These are phyloP conservation scores for Monosporozyma unispora DNA, from an alignment of 805 yeast species.

Conservation along the genomic window DNA sequence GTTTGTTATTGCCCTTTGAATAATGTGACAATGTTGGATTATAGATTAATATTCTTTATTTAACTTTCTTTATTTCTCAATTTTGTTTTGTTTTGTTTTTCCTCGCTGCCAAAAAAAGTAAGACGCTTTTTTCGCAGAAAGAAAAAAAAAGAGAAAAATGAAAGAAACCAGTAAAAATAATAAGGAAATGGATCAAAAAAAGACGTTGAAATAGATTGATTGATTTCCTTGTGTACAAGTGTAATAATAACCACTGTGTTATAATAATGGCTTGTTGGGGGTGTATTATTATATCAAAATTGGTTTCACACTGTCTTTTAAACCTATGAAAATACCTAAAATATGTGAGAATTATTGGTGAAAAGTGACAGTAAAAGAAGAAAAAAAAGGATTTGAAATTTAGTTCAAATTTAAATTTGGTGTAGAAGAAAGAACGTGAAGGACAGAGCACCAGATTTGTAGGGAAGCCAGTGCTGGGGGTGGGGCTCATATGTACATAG, in stretches of 20 bases:
- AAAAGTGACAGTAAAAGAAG: neutral
- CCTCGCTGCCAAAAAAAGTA: neutral
- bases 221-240: too few species aligned
- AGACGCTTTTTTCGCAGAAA: neutral
- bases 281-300: too few species aligned
- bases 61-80: neutral
- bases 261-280: too few species aligned
- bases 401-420: neutral
- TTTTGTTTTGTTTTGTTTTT: neutral
- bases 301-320: neutral
- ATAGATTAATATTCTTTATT: neutral
- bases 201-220: neutral
- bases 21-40: neutral
- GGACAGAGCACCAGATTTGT: neutral
- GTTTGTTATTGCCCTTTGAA: neutral
- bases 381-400: neutral
- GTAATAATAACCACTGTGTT: too few species aligned
- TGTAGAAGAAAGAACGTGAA: neutral
- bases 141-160: neutral
- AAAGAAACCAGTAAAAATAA: neutral
- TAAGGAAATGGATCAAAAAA: neutral
- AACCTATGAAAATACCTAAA: neutral
- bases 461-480: too few species aligned
- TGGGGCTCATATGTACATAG: too few species aligned
- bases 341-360: neutral